phyloP scores from a whole-genome alignment of 1,284 basidiomycete species.

The Apiotrichum laibachii region DNA sequence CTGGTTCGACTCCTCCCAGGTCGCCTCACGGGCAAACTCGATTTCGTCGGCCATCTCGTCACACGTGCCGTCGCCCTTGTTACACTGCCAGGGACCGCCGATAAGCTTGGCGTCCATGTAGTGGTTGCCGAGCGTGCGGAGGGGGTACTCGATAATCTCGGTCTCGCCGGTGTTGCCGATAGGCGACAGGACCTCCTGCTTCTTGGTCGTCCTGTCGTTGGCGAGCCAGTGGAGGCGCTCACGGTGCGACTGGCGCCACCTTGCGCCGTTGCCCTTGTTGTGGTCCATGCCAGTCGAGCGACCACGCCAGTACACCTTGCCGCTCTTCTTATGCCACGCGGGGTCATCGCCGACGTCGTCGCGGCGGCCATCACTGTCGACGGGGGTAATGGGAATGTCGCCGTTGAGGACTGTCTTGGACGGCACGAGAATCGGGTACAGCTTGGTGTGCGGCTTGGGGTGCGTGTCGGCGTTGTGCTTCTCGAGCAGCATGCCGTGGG shows the following conservation, averaged over 20 bases:
- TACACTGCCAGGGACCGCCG: constrained; percentile 49
- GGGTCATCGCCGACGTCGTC: constrained; percentile 50
- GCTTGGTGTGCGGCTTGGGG: constrained; percentile 49
- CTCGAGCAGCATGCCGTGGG: constrained; percentile 51
- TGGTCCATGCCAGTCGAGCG: constrained; percentile 47
- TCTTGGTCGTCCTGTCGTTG: constrained; percentile 34
- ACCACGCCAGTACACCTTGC: constrained; percentile 53
- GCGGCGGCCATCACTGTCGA: constrained; percentile 44
- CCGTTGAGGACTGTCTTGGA: constrained; percentile 49
- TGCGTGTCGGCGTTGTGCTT: constrained; percentile 39
- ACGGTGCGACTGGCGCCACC: constrained; percentile 49
- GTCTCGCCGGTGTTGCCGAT: constrained; percentile 40
- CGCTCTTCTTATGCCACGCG: constrained; percentile 45
- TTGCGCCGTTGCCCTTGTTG: constrained; percentile 41
- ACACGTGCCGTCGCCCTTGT: constrained; percentile 49
- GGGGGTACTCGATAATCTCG: constrained; percentile 31
- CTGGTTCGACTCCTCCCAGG: constrained; percentile 44
- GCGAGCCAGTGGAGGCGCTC: constrained; percentile 50
- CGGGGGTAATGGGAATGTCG: constrained; percentile 51
- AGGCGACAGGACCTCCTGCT: constrained; percentile 37
- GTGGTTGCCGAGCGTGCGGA: constrained; percentile 40
- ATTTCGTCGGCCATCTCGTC: constrained; percentile 49
- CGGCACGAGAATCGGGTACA: constrained; percentile 49
- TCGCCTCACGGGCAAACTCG: constrained; percentile 44
- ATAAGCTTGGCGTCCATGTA: constrained; percentile 51